A percentile compares a stretch with the other conserved stretches of the same genome.
phyloP scores from a whole-genome alignment of 2,329 filamentous ascomycete genomes.

The Pseudogymnoascus sp. region DNA sequence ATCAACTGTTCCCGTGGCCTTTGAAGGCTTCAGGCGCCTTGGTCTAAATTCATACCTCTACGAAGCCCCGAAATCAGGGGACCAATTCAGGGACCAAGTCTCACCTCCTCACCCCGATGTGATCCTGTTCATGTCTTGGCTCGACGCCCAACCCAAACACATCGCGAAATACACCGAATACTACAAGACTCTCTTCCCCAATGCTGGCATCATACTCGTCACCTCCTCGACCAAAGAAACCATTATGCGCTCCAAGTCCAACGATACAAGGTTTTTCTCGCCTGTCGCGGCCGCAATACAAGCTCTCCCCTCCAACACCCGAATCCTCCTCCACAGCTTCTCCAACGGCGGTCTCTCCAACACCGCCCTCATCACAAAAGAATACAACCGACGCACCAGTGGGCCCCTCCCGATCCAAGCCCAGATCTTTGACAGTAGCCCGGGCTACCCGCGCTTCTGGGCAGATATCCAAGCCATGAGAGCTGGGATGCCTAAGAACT shows the following conservation, averaged over 20 bases:
- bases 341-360: conserved; percentile 41
- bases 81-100: conserved; percentile 8
- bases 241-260: conserved; percentile 33
- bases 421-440: conserved; percentile 38
- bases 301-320: conserved; percentile 17
- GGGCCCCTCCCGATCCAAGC: conserved; percentile 31
- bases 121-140: conserved; percentile 39
- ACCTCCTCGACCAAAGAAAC: conserved; percentile 38
- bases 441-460: conserved; percentile 30
- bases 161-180: conserved; percentile 39
- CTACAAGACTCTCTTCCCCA: conserved; percentile 36
- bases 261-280: conserved; percentile 34
- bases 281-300: conserved; percentile 32
- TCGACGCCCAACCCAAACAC: conserved; percentile 36
- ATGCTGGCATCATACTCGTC: conserved; percentile 40
- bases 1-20: background rate
- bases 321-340: conserved; percentile 38
- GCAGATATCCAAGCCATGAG: conserved; percentile 21
- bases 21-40: conserved; percentile 30
- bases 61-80: conserved; percentile 23
- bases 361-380: conserved; percentile 31
- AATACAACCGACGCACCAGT: conserved; percentile 30
- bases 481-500: conserved; percentile 24
- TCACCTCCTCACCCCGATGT: conserved; percentile 28
- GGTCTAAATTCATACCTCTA: conserved; percentile 33